phyloP scores from a whole-genome alignment of 2,329 filamentous ascomycete genomes.

The Macroventuria anomochaeta region DNA sequence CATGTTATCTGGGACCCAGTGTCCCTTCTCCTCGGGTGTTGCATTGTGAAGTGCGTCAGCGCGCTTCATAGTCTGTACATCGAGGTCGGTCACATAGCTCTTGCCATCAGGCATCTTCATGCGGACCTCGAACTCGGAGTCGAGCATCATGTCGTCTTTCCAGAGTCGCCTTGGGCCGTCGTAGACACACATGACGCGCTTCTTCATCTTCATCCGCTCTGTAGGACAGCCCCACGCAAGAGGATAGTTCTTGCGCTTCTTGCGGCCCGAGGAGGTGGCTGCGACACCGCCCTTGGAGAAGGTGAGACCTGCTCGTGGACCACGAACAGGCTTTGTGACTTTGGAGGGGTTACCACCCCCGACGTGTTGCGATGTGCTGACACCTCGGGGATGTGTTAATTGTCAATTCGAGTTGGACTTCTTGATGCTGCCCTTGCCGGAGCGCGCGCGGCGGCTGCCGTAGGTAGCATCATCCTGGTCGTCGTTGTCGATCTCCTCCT shows the following conservation, averaged over 20 bases:
- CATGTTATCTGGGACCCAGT: slow-evolving; percentile 78
- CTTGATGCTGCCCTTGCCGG: slow-evolving; percentile 57
- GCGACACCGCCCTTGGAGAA: slow-evolving; percentile 76
- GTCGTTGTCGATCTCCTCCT: slow-evolving; percentile 62
- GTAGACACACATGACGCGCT: slow-evolving; percentile 91
- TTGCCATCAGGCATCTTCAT: slow-evolving; percentile 71
- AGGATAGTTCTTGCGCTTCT: slow-evolving; percentile 92
- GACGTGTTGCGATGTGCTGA: slow-evolving; percentile 45
- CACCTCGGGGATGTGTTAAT: slow-evolving; percentile 59
- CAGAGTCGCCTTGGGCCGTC: slow-evolving; percentile 85
- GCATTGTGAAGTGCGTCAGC: slow-evolving; percentile 83
- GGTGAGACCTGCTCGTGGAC: slow-evolving; percentile 67
- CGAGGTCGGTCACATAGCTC: slow-evolving; percentile 89
- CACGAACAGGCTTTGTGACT: slow-evolving; percentile 50
- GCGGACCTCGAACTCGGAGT: slow-evolving; percentile 91
- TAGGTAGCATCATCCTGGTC: slow-evolving; percentile 61
- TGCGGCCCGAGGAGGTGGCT: slow-evolving; percentile 68
- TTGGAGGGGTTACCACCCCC: slow-evolving; percentile 44
- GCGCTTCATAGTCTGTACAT: slow-evolving; percentile 85
- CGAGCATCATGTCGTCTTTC: slow-evolving; percentile 99
- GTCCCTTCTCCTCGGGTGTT: slow-evolving; percentile 85
- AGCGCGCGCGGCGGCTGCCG: slow-evolving; percentile 54
- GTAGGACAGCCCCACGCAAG: slow-evolving; percentile 91
- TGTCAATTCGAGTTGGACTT: slow-evolving; percentile 61
- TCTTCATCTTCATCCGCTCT: slow-evolving; percentile 97